A percentile compares a stretch with the other conserved stretches of the same genome.
Conservation (phyloP, 805 yeast genomes). For the Scheffersomyces lignosus region DNA sequence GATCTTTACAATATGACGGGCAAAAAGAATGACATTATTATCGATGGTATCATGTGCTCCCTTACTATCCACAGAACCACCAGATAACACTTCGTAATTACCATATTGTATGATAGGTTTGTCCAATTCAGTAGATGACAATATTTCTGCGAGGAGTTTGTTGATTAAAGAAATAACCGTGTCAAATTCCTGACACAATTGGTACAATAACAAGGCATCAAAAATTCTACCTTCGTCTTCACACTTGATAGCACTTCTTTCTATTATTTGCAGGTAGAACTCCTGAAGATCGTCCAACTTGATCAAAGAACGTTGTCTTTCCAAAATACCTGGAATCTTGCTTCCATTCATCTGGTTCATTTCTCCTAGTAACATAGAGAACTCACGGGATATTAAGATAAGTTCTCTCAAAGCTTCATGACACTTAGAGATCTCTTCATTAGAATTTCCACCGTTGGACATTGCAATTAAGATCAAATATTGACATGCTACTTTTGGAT, state of each 20-base stretch:
- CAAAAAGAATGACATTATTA: conserved; percentile 47
- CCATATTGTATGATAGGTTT: conserved; percentile 50
- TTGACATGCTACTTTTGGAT: conserved; percentile 91
- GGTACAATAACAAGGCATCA: conserved; percentile 84
- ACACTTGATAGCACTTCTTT: conserved; percentile 80
- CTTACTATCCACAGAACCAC: conserved; percentile 32
- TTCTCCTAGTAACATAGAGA: conserved; percentile 79
- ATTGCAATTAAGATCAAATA: conserved; percentile 74
- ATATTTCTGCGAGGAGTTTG: conserved; percentile 72
- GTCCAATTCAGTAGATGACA: conserved; percentile 69
- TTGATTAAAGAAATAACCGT: conserved; percentile 76
- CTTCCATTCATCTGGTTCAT: conserved; percentile 67
- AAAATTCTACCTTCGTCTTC: conserved; percentile 87
- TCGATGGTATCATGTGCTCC: conserved; percentile 40
- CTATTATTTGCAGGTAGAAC: conserved; percentile 71
- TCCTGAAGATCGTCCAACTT: conserved; percentile 56
- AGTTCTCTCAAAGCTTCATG: conserved; percentile 83
- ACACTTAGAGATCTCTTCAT: conserved; percentile 54
- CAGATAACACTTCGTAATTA: conserved; percentile 27
- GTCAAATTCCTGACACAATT: conserved; percentile 83
- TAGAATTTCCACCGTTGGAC: conserved; percentile 31
- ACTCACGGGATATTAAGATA: conserved; percentile 83
- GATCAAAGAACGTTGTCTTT: conserved; percentile 68
- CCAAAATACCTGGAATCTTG: conserved; percentile 80
- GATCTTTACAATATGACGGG: conserved; percentile 44